Conservation (phyloP, 2,329 filamentous ascomycete genomes). For the Colletotrichum sojae region DNA sequence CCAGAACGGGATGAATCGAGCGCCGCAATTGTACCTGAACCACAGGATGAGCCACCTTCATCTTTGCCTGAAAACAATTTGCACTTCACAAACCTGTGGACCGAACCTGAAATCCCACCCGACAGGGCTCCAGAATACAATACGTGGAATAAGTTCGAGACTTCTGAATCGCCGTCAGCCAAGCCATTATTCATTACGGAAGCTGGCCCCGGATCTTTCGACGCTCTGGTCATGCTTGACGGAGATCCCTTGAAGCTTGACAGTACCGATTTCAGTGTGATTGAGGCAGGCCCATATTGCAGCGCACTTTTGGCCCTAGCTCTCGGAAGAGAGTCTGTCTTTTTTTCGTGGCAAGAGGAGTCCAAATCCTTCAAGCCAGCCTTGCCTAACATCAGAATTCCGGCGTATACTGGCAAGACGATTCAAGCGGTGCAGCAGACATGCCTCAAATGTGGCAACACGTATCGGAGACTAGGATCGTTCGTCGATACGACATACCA, state of each 20-base stretch:
- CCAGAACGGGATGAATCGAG: conserved; percentile 42
- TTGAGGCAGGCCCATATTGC: conserved; percentile 65
- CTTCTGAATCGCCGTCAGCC: conserved; percentile 54
- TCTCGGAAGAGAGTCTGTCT: conserved; percentile 78
- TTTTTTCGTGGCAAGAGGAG: conserved; percentile 74
- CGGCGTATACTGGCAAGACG: conserved; percentile 68
- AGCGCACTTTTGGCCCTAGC: conserved; percentile 75
- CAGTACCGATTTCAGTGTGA: conserved; percentile 56
- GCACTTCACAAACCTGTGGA: conserved; percentile 62
- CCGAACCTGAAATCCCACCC: conserved; percentile 52
- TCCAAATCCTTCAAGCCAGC: conserved; percentile 66
- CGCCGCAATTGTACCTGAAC: neutral
- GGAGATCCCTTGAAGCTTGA: conserved; percentile 56
- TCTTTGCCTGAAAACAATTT: conserved; percentile 38
- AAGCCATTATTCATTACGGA: conserved; percentile 75
- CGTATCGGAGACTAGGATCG: conserved; percentile 59
- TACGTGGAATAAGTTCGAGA: conserved; percentile 79
- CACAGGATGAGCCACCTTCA: conserved; percentile 40
- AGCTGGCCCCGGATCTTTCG: conserved; percentile 75
- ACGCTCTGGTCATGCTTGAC: conserved; percentile 68
- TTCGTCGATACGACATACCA: conserved; percentile 64
- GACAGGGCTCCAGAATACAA: conserved; percentile 61
- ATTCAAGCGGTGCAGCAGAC: conserved; percentile 62
- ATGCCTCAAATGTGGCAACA: conserved; percentile 64
- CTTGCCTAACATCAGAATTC: conserved; percentile 63